Base-by-base conservation (phyloP, 768 basidiomycete species). In the Rubroboletus pulcherrimus region DNA sequence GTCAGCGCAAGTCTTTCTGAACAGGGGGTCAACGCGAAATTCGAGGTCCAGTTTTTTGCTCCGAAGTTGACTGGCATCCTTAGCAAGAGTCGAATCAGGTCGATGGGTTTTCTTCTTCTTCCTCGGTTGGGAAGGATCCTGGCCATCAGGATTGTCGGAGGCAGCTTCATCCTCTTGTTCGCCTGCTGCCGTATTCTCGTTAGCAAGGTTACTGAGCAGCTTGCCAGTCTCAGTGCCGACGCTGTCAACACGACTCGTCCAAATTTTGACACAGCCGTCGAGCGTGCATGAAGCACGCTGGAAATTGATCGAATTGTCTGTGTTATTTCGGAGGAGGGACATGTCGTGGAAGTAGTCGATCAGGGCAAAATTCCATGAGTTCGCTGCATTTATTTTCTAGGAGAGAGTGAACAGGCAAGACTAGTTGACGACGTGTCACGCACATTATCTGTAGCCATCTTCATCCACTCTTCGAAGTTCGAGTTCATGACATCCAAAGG, bases 391-490 rank as follows among this genome's bases (percentile, higher is more conserved):
- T 75, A 99, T 98, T 98, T 98, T 99, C 97, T 98, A 66, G 19
- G 34, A 55, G 45, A 57, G 46, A 39, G 51, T 71, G 42, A 60
- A 55, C 39, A 48, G 24, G 41, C 21, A 26, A 31, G 30, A 29
- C 26, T 0, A 33, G 43, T 51, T 8, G 35, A 47, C 29, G 14
- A 31, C 6, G n/a, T 7, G 41, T n/a, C 38, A 68, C 58, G 37
- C 15, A 98, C 97, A 72, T 98, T 98, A 69, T 98, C 96, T 3
- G 96, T 98, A 1, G 95, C 94, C 86, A 98, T 86, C 78, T 98
- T 98, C 96, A 99, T 98, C 97, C 97, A 98, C 72, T 98, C 94
- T 70, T 99, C 97, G 66, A 88, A 97, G 64, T 94, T 97, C 38
- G 86, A 88, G 73, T 80, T 91, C 83, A 91, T 91, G n/a, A 93